Evolutionary conservation across 345 rosid species (phyloP).

Genomic region (Angophora floribunda): DNA sequence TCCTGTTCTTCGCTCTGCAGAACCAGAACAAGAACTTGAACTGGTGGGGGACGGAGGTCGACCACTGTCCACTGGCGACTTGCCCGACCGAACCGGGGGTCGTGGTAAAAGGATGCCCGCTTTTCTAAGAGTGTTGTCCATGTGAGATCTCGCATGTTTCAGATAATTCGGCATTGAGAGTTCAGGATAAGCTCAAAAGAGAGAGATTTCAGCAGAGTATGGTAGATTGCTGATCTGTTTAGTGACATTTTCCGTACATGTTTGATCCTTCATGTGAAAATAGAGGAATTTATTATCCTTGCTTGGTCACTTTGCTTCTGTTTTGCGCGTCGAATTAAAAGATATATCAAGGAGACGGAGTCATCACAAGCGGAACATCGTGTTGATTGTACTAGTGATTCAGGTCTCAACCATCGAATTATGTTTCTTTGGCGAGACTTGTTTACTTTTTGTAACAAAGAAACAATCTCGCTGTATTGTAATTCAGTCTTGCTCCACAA

Average conservation of each 20-base stretch:
- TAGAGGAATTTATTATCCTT: not conserved
- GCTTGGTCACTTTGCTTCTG: not conserved
- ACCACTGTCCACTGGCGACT: constrained; percentile 77
- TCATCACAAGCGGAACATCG: not conserved
- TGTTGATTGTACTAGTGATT: not conserved
- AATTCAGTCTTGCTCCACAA: not conserved
- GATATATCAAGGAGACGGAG: not conserved
- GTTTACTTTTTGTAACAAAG: not conserved
- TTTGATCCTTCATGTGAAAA: not conserved
- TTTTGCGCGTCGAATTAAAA: not conserved
- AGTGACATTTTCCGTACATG: not conserved
- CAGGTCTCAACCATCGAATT: not conserved
- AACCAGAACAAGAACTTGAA: constrained; percentile 39
- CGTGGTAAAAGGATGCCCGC: constrained; percentile 51
- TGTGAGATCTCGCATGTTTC: not conserved
- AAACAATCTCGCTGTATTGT: not conserved
- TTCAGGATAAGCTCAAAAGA: too few relatives aligned
- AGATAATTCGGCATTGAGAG: not conserved
- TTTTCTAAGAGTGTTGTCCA: constrained; percentile 7
- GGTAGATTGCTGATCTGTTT: not conserved
- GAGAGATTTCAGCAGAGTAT: not conserved
- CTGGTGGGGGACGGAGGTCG: constrained; percentile 89
- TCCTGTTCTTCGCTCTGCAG: constrained; percentile 78
- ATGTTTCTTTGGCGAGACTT: not conserved
- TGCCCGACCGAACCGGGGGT: constrained; percentile 87